Base-by-base conservation (phyloP, 164 flowering plant genomes). In the Paratinospora sagittata region DNA sequence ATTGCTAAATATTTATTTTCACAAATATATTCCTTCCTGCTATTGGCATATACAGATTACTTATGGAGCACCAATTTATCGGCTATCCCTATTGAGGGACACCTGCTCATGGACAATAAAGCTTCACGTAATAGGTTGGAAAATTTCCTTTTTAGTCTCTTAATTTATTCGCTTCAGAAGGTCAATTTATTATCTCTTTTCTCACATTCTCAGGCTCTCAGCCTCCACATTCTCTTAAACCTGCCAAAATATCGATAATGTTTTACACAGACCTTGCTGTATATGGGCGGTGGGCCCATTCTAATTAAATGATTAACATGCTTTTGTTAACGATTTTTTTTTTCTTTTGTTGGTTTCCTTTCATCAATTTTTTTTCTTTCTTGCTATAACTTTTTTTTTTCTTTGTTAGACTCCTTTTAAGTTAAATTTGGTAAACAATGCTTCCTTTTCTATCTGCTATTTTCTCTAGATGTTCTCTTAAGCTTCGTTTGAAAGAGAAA, bases 41-140 rank as follows among this genome's bases (percentile, higher is more conserved):
- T 74, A 34, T 67, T 3, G 19, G 34, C 34, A 30, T 30, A 63
- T 82, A 82, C 88, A 92, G 97, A 81, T 92, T 72, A 90, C 97
- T 9, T 92, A 90, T 75, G 97, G 97, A 73, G 84, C 92, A 72
- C 95, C 97, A 67, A 27, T 49, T 37, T 87, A 84, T 76, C 90
- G 97, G 27, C 76, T 92, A 19, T 74, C 70, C 27, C 67, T 89
- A 72, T 71, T 92, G 85, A 84, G 77, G 82, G 87, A 81, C 11
- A 62, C 82, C 26, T 73, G 79, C 81, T 72, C 69, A 11, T 90
- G 95, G 95, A 78, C 82, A 19, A 79, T 87, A 72, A 92, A 87
- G 68, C 91, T 92, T 24, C 97, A 92, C 78, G 90, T 90, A 68
- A 86, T 90, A 87, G 97, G 97, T 92, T 70, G 36, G 78, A 26